Evolutionary conservation across 2,329 filamentous ascomycete genomes (phyloP), one percentile per base, ranked within the genome.

Genomic region (Graphilbum fragrans): DNA sequence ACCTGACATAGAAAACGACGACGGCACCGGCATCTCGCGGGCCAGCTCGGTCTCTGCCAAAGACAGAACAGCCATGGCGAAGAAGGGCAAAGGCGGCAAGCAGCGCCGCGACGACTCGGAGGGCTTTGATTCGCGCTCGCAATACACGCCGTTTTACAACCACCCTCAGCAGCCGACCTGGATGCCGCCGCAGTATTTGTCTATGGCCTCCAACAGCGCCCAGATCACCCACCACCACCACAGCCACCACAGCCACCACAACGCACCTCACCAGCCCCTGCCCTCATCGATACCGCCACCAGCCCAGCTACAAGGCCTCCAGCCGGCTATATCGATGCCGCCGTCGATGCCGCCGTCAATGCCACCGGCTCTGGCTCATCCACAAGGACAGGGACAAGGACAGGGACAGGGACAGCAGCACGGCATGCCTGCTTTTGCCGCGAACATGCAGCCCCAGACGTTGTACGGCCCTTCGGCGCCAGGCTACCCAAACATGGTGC

Each of bases 41-140:
- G 85, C 88, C 18, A 95, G 87, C 58, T 95, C 90, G 5, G 76
- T 84, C 6, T 86, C 82, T 35, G 83, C 82, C 20, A 86, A 84
- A 56, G 87, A 88, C 55, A 90, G 75, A 55, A 70, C 72, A 35
- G 80, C 77, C 49, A 70, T 79, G 49, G 77, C 78, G 36, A 86
- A 86, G 53, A 67, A 84, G 74, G 64, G 78, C 60, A 68, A 84
- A 72, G 54, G 79, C 59, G 56, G 62, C 45, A 79, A 76, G 54
- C 74, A 78, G 50, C 70, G 76, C 34, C 68, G 75, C 36, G 74
- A 79, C 46, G 76, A 81, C 52, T 77, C 74, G 1, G 77, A 80
- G 49, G 71, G 67, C 48, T 81, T 81, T 46, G 77, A 81, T 52
- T 74, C 74, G 11, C 66, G 77, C 41, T 74, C 76, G 43, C 77